Evolutionary conservation across 306 rosid species (phyloP), one percentile per base, ranked within the genome.

Genomic region (Prunus fruticosa): DNA sequence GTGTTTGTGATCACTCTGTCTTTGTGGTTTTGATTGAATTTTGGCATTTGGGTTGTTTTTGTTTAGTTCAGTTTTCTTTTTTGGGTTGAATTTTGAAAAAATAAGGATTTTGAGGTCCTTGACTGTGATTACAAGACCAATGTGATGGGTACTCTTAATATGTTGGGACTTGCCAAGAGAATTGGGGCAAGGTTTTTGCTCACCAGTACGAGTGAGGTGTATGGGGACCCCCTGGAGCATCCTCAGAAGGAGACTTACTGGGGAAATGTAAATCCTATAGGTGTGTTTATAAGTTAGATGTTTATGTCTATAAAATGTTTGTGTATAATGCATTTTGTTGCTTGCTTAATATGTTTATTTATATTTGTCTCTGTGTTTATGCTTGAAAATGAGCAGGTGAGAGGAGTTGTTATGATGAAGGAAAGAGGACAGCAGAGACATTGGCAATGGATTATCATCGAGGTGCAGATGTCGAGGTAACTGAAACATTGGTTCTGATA

Each of bases 211-310:
- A 95, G 97, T 81, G 98, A 95, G 90, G 98, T 95, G 20, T 92
- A 95, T 50, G 98, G 97, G 2, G 98, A 95, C 80, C 98, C 98
- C 0, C 82, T 95, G 67, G 93, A 95, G 90, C 98, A 95, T 89
- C 98, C 98, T 20, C 98, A 95, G 86, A 92, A 89, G 80, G 98
- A 95, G 83, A 95, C 97, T 43, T 95, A 92, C 54, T 92, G 97
- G 97, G 98, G 98, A 71, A 95, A 95, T 88, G 98, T 95, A 15
- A 95, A 95, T 84, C 98, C 97, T 18, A 95, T 95, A 45, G 98
- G 98, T 95, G 82, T 92, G 84, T 76, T 64, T 49, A 18, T 9
- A 49, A 76, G 53, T 74, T 19, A n/a, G 30, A 15, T 69, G 20
- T 16, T 53, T 46, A 11, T 13, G 14, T 34, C 38, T 34, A 5